phyloP scores from a whole-genome alignment of 768 basidiomycete genomes.

The Lactarius trivialis region DNA sequence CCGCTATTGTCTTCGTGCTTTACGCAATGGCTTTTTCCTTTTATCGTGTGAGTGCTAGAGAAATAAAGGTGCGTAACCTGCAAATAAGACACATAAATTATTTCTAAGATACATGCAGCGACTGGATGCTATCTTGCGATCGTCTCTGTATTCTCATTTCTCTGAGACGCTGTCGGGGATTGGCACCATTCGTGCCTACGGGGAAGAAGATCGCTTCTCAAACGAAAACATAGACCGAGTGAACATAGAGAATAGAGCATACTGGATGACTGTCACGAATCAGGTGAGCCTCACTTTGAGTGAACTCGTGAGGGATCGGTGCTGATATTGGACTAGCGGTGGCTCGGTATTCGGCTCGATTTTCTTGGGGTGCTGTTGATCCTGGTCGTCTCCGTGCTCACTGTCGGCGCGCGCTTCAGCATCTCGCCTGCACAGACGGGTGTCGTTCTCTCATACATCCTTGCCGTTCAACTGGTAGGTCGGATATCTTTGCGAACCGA shows the following conservation, averaged over 20 bases:
- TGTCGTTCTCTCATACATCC: constrained; percentile 70
- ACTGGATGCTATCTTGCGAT: constrained; percentile 73
- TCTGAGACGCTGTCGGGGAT: constrained; percentile 85
- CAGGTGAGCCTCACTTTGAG: constrained; percentile 39
- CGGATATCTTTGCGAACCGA: neutral
- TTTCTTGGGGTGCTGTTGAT: constrained; percentile 67
- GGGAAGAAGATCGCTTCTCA: constrained; percentile 69
- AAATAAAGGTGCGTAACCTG: constrained; percentile 53
- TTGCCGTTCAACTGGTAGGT: constrained; percentile 66
- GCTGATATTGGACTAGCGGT: constrained; percentile 64
- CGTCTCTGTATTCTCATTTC: constrained; percentile 86
- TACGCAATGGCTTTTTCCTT: constrained; percentile 73
- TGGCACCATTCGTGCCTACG: constrained; percentile 84
- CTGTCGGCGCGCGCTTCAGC: constrained; percentile 63
- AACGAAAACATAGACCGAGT: constrained; percentile 67
- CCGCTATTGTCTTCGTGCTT: constrained; percentile 47
- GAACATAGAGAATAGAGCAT: constrained; percentile 84
- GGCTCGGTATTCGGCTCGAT: constrained; percentile 89
- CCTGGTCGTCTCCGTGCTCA: constrained; percentile 72
- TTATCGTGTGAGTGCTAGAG: constrained; percentile 80
- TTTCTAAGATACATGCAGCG: constrained; percentile 34
- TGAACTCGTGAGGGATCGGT: constrained; percentile 50
- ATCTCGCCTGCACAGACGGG: constrained; percentile 79
- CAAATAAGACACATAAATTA: neutral
- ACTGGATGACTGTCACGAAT: constrained; percentile 81